Base-by-base conservation (phyloP, 495 filamentous ascomycete genomes). In the Neurospora terricola region DNA sequence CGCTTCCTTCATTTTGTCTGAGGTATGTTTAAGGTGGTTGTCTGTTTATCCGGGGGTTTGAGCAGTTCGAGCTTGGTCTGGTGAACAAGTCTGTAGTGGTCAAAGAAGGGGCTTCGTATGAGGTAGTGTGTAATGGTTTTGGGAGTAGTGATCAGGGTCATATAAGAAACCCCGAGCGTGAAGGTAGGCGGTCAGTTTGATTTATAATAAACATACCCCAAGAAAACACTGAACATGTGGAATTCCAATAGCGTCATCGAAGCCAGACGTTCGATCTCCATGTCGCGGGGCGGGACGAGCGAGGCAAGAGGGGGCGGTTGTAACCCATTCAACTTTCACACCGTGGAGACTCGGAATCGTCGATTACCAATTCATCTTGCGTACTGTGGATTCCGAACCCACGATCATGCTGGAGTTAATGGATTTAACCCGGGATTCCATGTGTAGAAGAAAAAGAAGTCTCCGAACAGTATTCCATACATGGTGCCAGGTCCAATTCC, bases 1-100 rank as follows among this genome's bases (percentile, higher is more conserved):
- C 0, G 88, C 89, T 87, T 92, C 89, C 79, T 92, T 92, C 90
- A 92, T 92, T 6, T 72, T 77, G 38, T 18, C 10, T 36, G 71
- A 12, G 2, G 34, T 69, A 6, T 62, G 23, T 62, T 62, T 2
- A 16, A 27, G 7, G 5, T 16, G 11, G 1, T 14, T 62, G 48
- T 59, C 6, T 16, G 2, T 66, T 34, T 16, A 9, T 18, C 6
- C 2, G 27, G 14, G 45, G 21, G 4, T 27, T 27, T 27, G 4
- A 12, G 21, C 4, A 59, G 48, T 34, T 66, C 27, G 12, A 66
- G 27, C 3, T 34, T 66, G 27, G 14, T 66, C 6, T 0, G 14
- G 3, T 34, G 27, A 34, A 23, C 21, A 23, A 59, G 10, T 14
- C 21, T 59, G 54, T 1, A 9, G 6, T 34, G 27, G 54, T 34